phyloP scores from a whole-genome alignment of 2,329 filamentous ascomycete genomes.

The Epichloe elymi region DNA sequence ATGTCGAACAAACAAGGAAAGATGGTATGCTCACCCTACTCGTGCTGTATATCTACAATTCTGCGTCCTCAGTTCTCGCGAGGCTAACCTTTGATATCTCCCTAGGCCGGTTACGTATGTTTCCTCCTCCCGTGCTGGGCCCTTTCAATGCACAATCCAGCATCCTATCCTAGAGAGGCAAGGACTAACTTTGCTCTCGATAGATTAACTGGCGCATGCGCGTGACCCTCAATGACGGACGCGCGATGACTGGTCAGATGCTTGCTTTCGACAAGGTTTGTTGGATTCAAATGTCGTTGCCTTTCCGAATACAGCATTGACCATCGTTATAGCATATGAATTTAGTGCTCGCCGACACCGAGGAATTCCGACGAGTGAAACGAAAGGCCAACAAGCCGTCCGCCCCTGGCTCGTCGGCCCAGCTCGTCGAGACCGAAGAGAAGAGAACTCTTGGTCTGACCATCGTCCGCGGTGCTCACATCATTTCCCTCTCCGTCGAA shows the following conservation, averaged over 20 bases:
- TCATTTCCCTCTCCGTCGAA: conserved; percentile 90
- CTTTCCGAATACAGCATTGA: not conserved
- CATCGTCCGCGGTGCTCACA: conserved; percentile 87
- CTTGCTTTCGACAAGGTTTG: conserved; percentile 91
- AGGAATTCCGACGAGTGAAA: conserved; percentile 91
- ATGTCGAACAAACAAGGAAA: conserved; percentile 81
- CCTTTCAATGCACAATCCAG: not conserved
- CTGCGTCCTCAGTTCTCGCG: conserved; percentile 27
- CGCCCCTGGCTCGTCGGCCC: conserved; percentile 45
- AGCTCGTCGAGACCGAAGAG: conserved; percentile 80
- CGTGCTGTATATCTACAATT: conserved; percentile 21
- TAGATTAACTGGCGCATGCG: conserved; percentile 99
- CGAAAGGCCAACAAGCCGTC: conserved; percentile 64
- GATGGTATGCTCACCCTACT: conserved; percentile 61
- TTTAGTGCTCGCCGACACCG: conserved; percentile 92
- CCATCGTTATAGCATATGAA: conserved; percentile 76
- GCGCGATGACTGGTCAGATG: conserved; percentile 97
- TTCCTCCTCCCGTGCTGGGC: not conserved
- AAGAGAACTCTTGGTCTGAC: conserved; percentile 93
- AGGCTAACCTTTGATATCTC: conserved; percentile 42
- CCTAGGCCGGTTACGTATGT: conserved; percentile 61
- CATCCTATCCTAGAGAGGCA: conserved; percentile 16
- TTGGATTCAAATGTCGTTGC: conserved; percentile 1
- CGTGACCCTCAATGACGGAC: conserved; percentile 84
- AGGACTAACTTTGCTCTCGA: conserved; percentile 3